Evolutionary conservation across 2,329 filamentous ascomycete genomes (phyloP).

Genomic region (Epichloe gansuensis): DNA sequence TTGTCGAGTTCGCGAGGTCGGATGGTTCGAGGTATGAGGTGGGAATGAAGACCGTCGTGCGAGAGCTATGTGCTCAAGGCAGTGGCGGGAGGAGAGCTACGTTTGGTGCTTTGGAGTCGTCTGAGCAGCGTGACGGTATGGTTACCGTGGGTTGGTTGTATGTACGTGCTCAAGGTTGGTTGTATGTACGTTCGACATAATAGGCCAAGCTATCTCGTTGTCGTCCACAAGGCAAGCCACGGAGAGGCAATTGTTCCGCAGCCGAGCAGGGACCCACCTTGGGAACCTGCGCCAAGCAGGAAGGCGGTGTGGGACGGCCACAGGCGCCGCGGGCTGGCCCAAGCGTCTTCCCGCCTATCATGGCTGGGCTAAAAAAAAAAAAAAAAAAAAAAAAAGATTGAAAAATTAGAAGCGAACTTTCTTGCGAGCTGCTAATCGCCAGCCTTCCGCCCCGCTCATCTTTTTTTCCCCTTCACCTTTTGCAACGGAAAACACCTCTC

Average conservation of each 20-base stretch:
- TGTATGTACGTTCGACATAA: neutral
- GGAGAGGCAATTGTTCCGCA: constrained; percentile 10
- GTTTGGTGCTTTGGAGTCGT: no score
- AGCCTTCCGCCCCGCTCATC: neutral
- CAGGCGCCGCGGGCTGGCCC: neutral
- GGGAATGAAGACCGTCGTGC: no score
- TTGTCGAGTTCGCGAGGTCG: neutral
- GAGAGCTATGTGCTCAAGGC: no score
- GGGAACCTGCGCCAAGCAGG: constrained; percentile 1
- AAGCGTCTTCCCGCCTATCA: constrained; percentile 7
- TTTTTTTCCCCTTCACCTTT: constrained; percentile 6
- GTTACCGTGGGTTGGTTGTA: neutral
- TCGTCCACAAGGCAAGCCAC: neutral
- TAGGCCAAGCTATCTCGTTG: no score
- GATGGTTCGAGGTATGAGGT: neutral
- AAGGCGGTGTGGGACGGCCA: constrained; percentile 12
- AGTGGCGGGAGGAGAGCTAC: no score
- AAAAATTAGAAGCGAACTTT: constrained; percentile 6
- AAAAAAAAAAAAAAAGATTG: constrained; percentile 17
- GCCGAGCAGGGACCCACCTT: constrained; percentile 1
- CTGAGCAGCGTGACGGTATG: no score
- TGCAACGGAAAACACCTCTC: neutral
- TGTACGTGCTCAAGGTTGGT: neutral
- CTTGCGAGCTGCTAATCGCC: constrained; percentile 6
- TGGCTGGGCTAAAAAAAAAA: constrained; percentile 14